Evolutionary conservation across 1,284 basidiomycete species (phyloP).

Genomic region (Apiotrichum veenhuisii): DNA sequence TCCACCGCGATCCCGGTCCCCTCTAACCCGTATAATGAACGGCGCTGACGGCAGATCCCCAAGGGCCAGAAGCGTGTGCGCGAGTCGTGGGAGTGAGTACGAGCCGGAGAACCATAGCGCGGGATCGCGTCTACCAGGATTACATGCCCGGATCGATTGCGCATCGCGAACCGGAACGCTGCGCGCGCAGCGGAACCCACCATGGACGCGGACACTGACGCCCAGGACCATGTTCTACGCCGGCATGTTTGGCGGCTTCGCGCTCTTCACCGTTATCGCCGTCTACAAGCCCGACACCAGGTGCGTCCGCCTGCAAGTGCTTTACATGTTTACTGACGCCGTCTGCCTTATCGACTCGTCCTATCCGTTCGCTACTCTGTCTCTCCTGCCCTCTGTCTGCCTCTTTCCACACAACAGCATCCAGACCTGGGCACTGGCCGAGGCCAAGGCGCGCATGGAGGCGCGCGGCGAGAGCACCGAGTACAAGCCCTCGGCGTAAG

Average conservation of each 20-base stretch:
- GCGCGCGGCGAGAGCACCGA: constrained; percentile 78
- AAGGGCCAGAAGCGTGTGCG: constrained; percentile 30
- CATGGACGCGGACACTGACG: neutral
- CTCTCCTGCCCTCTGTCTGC: neutral
- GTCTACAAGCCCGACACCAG: constrained; percentile 96
- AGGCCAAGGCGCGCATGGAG: constrained; percentile 83
- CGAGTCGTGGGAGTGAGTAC: constrained; percentile 45
- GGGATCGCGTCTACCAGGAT: too few relatives aligned
- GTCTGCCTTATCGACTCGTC: neutral
- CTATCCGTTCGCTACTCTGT: neutral
- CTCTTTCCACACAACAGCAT: constrained; percentile 56
- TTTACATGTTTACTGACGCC: constrained; percentile 1
- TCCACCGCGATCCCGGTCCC: neutral
- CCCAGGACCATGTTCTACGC: constrained; percentile 66
- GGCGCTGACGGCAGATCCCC: constrained; percentile 18
- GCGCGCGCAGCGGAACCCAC: neutral
- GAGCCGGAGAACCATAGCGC: constrained; percentile 47
- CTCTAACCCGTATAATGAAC: neutral
- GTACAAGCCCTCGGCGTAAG: constrained; percentile 57
- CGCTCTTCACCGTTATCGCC: constrained; percentile 66
- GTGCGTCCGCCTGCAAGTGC: constrained; percentile 56
- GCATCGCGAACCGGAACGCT: neutral
- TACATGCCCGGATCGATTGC: too few relatives aligned
- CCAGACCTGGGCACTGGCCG: constrained; percentile 81
- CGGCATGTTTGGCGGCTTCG: constrained; percentile 87